Percentiles rank a stretch among this genome's conserved stretches.
These are phyloP conservation scores for Epichloe sylvatica DNA, from an alignment of 2,329 filamentous ascomycete genomes.

Conservation along the genomic window DNA sequence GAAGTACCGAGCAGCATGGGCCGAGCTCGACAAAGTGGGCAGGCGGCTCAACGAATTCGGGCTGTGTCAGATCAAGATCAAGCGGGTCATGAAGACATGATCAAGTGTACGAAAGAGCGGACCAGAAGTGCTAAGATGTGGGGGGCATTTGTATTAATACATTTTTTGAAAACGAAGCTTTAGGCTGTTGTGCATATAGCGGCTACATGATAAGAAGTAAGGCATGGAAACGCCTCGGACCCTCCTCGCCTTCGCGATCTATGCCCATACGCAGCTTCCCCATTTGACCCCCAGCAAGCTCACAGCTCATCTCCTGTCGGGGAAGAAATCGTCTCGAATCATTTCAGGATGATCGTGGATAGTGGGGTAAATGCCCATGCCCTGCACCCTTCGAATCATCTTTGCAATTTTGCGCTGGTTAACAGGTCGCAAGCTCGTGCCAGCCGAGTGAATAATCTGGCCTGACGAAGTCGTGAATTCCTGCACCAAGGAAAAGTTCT, in stretches of 20 bases:
- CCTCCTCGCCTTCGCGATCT: not conserved
- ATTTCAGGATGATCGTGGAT: conserved; percentile 82
- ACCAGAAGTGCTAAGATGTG: conserved; percentile 9
- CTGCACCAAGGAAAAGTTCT: conserved; percentile 89
- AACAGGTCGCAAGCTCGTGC: conserved; percentile 68
- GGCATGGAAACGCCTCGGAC: not conserved
- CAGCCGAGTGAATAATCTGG: conserved; percentile 61
- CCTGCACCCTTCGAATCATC: conserved; percentile 77
- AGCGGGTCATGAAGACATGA: conserved; percentile 34
- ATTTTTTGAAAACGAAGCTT: conserved; percentile 16
- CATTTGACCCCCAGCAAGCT: not conserved
- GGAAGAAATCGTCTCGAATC: conserved; percentile 32
- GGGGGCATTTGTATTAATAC: conserved; percentile 9
- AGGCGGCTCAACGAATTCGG: conserved; percentile 29
- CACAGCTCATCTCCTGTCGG: conserved; percentile 5
- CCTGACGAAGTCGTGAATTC: conserved; percentile 79
- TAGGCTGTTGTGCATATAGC: conserved; percentile 23
- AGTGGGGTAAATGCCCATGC: conserved; percentile 81
- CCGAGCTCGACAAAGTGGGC: conserved; percentile 43
- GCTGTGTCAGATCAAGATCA: conserved; percentile 35
- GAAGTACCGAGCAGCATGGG: conserved; percentile 57
- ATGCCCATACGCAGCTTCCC: not conserved
- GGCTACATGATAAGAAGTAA: not conserved
- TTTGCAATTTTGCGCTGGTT: conserved; percentile 92
- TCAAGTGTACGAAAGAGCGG: conserved; percentile 17